Evolutionary conservation across 73 alveolate genomes (phyloP).

Genomic region (Symbiodinium natans): DNA sequence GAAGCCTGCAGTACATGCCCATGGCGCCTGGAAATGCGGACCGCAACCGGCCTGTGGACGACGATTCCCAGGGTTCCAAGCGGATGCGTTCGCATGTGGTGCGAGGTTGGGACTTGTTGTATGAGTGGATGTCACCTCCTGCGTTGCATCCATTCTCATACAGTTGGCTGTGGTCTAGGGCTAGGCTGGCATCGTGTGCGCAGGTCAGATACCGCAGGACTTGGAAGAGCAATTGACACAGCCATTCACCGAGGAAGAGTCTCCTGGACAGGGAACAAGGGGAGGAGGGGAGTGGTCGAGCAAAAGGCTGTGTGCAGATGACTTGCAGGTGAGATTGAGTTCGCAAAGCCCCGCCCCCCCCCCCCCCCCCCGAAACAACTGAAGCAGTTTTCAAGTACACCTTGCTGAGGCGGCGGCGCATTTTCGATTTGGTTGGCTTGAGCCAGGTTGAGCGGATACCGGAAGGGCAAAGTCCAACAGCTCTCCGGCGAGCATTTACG

Average conservation of each 20-base stretch:
- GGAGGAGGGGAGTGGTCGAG: too few relatives aligned
- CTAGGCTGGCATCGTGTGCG: too few relatives aligned
- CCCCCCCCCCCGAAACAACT: too few relatives aligned
- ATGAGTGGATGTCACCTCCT: not conserved
- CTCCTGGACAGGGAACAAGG: not conserved
- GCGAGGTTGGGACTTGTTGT: not conserved
- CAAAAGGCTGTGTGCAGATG: too few relatives aligned
- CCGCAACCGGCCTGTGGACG: slow-evolving; percentile 2
- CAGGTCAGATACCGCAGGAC: slow-evolving; percentile 52
- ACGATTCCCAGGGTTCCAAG: not conserved
- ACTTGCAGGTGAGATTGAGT: too few relatives aligned
- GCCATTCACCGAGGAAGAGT: slow-evolving; percentile 61
- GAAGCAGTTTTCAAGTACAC: too few relatives aligned
- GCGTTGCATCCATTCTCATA: too few relatives aligned
- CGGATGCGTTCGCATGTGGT: slow-evolving; percentile 8
- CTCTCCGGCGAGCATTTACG: not conserved
- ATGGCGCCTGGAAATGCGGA: not conserved
- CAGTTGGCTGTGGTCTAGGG: not conserved
- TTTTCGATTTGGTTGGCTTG: slow-evolving; percentile 57
- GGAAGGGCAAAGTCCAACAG: slow-evolving; percentile 3
- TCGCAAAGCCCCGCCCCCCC: too few relatives aligned
- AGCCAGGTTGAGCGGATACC: slow-evolving; percentile 26
- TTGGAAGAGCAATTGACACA: slow-evolving; percentile 41
- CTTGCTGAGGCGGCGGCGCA: slow-evolving; percentile 45
- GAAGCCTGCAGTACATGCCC: slow-evolving; percentile 1